Conservation (phyloP, 2,329 filamentous ascomycete species). For the Hymenoscyphus albidus region DNA sequence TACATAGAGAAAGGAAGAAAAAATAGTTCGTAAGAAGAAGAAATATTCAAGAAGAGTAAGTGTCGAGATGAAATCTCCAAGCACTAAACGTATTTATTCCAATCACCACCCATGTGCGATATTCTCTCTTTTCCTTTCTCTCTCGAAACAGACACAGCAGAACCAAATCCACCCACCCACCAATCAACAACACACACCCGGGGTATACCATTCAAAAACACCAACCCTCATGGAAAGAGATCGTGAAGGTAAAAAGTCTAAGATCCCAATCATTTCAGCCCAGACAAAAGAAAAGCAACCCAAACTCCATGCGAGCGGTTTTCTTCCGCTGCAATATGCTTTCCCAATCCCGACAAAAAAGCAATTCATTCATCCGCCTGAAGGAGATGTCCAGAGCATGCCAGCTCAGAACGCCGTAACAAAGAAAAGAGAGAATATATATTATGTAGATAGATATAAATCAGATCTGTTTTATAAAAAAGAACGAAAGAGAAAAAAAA, state of each 20-base stretch:
- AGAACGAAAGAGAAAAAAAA: background rate
- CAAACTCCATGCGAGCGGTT: constrained; percentile 8
- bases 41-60: too few relatives aligned
- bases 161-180: background rate
- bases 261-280: background rate
- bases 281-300: background rate
- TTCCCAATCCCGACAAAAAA: background rate
- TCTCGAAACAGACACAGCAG: background rate
- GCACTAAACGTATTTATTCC: constrained; percentile 4
- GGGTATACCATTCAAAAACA: constrained; percentile 5
- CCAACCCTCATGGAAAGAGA: background rate
- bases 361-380: constrained; percentile 1
- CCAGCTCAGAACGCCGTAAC: constrained; percentile 14
- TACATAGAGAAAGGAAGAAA: too few relatives aligned
- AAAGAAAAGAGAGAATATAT: constrained; percentile 12
- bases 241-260: background rate
- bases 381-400: background rate
- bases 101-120: background rate
- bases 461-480: constrained; percentile 11
- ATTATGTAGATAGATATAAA: constrained; percentile 19
- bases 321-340: constrained; percentile 10
- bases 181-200: background rate
- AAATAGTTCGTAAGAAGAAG: too few relatives aligned
- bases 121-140: background rate
- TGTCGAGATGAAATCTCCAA: background rate